A percentile compares a stretch with the other conserved stretches of the same genome.
These are phyloP conservation scores for Lipomyces orientalis DNA, from an alignment of 805 yeast genomes.

Conservation along the genomic window DNA sequence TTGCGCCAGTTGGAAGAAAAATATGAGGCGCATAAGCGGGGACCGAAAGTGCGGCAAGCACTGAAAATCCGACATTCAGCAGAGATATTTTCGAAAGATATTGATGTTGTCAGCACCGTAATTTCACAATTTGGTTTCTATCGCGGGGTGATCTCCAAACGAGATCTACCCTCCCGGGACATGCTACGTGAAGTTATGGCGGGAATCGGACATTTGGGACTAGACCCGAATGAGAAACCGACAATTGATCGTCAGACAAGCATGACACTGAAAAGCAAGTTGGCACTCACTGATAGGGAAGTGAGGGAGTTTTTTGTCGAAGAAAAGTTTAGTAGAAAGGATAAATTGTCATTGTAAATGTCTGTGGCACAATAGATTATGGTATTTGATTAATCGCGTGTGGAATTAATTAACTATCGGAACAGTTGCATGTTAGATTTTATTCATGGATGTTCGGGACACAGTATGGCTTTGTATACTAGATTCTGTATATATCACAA, in stretches of 20 bases:
- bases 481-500: neutral
- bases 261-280: neutral
- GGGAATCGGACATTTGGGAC: constrained; percentile 1
- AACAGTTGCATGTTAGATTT: neutral
- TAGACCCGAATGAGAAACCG: constrained; percentile 6
- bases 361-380: neutral
- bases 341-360: neutral
- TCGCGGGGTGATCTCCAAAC: neutral
- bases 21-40: neutral
- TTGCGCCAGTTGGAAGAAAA: neutral
- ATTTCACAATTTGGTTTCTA: constrained; percentile 6
- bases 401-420: neutral
- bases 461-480: neutral
- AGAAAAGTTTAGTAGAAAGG: neutral
- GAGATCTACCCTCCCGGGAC: neutral
- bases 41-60: neutral
- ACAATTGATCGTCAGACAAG: neutral
- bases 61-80: neutral
- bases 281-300: neutral
- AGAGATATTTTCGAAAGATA: neutral
- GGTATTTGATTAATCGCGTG: neutral
- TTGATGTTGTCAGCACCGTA: neutral
- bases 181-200: constrained; percentile 1
- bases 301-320: neutral
- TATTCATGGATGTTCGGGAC: neutral